Evolutionary conservation across 768 basidiomycete species (phyloP), one percentile per base, ranked within the genome.

Genomic region (Nidula microcarpa): DNA sequence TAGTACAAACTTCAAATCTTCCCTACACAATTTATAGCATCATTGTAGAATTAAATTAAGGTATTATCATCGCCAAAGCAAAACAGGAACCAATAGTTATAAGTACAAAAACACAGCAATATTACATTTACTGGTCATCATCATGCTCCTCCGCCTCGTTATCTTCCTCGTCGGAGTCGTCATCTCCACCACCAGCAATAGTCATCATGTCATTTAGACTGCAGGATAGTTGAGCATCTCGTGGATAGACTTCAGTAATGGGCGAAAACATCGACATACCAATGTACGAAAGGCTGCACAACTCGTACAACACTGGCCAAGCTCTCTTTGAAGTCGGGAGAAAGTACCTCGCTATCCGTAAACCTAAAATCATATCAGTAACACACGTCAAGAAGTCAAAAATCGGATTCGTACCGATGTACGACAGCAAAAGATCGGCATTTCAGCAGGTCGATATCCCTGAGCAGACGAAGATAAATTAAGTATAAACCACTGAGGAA

Each of bases 381-480:
- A 11, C 55, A 47, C 33, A 36, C 52, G 37, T 4, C 5, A 30
- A 33, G 0, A 57, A 51, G 69, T 73, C 13, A 71, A 67, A 49
- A 17, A 13, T 55, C 23, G 49, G 16, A n/a, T 37, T 47, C 14
- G 47, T 56, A 90, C 91, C 65, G 65, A 57, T 85, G 78, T 0
- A 78, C 65, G 2, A 95, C 91, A 2, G 79, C 85, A 34, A 92
- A 82, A 14, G 86, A 85, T 23, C 93, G 83, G 55, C 90, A 87
- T 68, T 91, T 91, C 56, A 99, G 71, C 48, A 98, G 70, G 66
- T 96, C 95, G 58, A 99, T 98, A 64, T 98, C 93, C 67, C 87
- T 90, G 55, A 51, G 17, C 32, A 30, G 7, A 54, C 37, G 51
- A 36, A 36, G 23, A 47, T 30, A 34, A 11, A 16, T 16, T 32